These are phyloP conservation scores for Fragaria ananassa DNA, from an alignment of 306 rosid species.

Conservation along the genomic window DNA sequence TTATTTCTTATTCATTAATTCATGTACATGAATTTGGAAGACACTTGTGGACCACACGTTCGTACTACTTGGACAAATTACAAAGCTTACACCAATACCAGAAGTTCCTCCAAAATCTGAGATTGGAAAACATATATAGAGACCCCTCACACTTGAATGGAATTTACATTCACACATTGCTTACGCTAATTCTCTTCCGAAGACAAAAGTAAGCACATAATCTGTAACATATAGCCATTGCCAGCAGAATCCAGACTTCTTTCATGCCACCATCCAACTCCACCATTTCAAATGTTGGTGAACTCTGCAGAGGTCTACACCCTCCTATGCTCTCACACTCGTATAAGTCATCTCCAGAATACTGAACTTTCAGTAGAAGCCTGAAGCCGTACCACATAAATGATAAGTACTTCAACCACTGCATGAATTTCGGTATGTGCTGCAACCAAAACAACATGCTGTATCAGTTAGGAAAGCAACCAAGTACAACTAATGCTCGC, in stretches of 20 bases:
- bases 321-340: constrained; percentile 74
- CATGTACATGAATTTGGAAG: not conserved
- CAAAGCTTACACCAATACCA: not conserved
- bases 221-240: constrained; percentile 68
- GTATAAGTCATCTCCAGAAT: constrained; percentile 70
- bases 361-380: constrained; percentile 81
- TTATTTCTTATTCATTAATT: not conserved
- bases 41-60: not conserved
- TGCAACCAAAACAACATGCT: constrained; percentile 34
- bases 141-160: not conserved
- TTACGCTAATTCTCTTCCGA: constrained; percentile 46
- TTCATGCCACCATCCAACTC: constrained; percentile 65
- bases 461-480: not conserved
- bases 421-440: constrained; percentile 87
- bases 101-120: constrained; percentile 5
- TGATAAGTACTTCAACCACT: constrained; percentile 82
- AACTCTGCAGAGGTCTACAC: constrained; percentile 67
- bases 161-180: constrained; percentile 30
- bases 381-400: constrained; percentile 89
- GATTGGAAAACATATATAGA: not conserved
- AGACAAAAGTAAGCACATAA: constrained; percentile 69
- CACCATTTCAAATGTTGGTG: constrained; percentile 70
- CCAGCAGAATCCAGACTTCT: constrained; percentile 74
- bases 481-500: not conserved
- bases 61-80: not conserved